phyloP scores from a whole-genome alignment of 2,329 filamentous ascomycete species.

The Talaromyces sp. region DNA sequence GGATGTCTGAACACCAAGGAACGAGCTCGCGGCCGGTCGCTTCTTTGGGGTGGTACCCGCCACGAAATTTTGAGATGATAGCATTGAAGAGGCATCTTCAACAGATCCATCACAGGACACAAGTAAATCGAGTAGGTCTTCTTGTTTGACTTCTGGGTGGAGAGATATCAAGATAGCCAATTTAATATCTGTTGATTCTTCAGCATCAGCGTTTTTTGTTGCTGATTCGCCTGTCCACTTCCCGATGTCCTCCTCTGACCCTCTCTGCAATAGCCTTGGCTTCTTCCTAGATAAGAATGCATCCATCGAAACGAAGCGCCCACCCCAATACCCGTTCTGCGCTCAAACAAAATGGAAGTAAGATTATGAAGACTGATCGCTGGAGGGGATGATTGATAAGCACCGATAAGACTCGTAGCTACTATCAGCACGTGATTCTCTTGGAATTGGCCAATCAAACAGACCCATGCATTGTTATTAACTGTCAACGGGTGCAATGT shows the following conservation, averaged over 20 bases:
- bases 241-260: background rate
- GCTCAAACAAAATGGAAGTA: background rate
- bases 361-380: background rate
- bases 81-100: slow-evolving; percentile 60
- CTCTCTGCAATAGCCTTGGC: slow-evolving; percentile 24
- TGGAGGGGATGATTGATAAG: slow-evolving; percentile 1
- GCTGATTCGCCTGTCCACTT: background rate
- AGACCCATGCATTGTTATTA: background rate
- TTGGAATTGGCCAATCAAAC: slow-evolving; percentile 33
- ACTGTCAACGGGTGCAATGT: no score
- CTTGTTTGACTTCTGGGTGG: slow-evolving; percentile 65
- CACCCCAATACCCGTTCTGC: background rate
- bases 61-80: slow-evolving; percentile 43
- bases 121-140: slow-evolving; percentile 74
- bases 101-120: slow-evolving; percentile 79
- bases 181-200: slow-evolving; percentile 88
- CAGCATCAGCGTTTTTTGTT: slow-evolving; percentile 43
- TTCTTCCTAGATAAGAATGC: slow-evolving; percentile 44
- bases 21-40: slow-evolving; percentile 41
- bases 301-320: slow-evolving; percentile 36
- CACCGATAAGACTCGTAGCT: slow-evolving; percentile 7
- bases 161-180: slow-evolving; percentile 81
- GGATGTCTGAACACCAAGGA: slow-evolving; percentile 64
- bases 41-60: slow-evolving; percentile 22
- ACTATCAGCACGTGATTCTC: slow-evolving; percentile 34